phyloP scores from a whole-genome alignment of 306 rosid species.

The Dryas octopetala region DNA sequence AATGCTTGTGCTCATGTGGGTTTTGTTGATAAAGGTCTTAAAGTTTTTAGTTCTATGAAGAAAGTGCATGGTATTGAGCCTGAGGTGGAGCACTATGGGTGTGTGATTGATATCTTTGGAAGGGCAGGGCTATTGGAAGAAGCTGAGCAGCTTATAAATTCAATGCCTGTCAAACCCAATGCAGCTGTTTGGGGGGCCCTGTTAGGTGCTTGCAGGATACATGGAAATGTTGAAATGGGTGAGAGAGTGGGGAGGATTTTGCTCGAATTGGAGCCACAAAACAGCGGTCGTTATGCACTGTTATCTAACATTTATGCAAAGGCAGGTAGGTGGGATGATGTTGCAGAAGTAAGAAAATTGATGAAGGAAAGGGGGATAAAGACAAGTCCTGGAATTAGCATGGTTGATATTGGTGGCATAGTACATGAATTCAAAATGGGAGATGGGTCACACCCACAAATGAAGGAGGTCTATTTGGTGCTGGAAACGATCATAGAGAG shows the following conservation, averaged over 20 bases:
- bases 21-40: conserved; percentile 44
- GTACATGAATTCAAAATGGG: conserved; percentile 63
- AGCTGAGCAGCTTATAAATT: conserved; percentile 48
- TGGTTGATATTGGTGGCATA: conserved; percentile 42
- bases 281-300: conserved; percentile 55
- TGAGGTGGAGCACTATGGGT: conserved; percentile 56
- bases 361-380: conserved; percentile 61
- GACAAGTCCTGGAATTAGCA: conserved; percentile 53
- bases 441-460: conserved; percentile 51
- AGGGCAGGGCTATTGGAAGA: conserved; percentile 51
- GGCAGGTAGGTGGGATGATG: conserved; percentile 58
- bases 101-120: conserved; percentile 56
- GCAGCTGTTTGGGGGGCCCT: conserved; percentile 65
- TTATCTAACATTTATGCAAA: conserved; percentile 61
- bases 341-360: conserved; percentile 39
- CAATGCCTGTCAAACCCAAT: conserved; percentile 52
- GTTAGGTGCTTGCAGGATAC: conserved; percentile 56
- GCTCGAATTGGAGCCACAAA: conserved; percentile 50
- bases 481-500: conserved; percentile 40
- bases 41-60: conserved; percentile 41
- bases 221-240: conserved; percentile 50
- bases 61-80: conserved; percentile 43
- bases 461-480: conserved; percentile 42
- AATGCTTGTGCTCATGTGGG: conserved; percentile 69
- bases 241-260: conserved; percentile 51